These are phyloP conservation scores for Kuraishia ogatae DNA, from an alignment of 805 yeast species.

Conservation along the genomic window DNA sequence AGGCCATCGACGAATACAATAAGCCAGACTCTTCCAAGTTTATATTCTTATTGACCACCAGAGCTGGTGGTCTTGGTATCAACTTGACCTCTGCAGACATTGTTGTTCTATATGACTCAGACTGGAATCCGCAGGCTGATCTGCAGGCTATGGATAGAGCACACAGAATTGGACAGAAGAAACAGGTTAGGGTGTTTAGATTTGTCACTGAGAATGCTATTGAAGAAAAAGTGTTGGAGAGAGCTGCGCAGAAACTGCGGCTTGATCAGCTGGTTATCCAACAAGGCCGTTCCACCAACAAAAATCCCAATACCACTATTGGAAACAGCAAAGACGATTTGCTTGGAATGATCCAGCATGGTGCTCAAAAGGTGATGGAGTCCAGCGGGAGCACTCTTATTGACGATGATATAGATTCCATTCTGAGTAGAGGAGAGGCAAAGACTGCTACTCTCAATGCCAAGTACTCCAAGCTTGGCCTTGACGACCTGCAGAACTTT, in stretches of 20 bases:
- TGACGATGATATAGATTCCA: slow-evolving; percentile 78
- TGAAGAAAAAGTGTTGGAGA: slow-evolving; percentile 72
- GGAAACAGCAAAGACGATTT: slow-evolving; percentile 77
- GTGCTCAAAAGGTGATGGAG: slow-evolving; percentile 85
- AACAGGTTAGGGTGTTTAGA: slow-evolving; percentile 73
- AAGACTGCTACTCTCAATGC: slow-evolving; percentile 74
- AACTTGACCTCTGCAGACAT: slow-evolving; percentile 72
- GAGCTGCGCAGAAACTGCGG: slow-evolving; percentile 74
- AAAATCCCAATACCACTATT: slow-evolving; percentile 24
- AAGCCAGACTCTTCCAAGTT: slow-evolving; percentile 67
- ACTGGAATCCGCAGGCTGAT: slow-evolving; percentile 89
- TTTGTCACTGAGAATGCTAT: slow-evolving; percentile 76
- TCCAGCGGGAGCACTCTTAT: slow-evolving; percentile 15
- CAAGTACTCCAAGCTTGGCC: slow-evolving; percentile 76
- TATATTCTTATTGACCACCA: slow-evolving; percentile 64
- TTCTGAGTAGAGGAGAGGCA: slow-evolving; percentile 71
- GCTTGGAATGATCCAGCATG: slow-evolving; percentile 92
- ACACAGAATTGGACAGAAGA: slow-evolving; percentile 80
- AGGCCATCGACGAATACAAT: slow-evolving; percentile 72
- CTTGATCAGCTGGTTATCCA: slow-evolving; percentile 78
- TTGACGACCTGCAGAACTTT: slow-evolving; percentile 90
- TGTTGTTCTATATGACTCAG: slow-evolving; percentile 70
- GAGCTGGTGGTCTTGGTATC: slow-evolving; percentile 89
- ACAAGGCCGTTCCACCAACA: slow-evolving; percentile 49
- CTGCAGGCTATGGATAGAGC: slow-evolving; percentile 88